phyloP scores from a whole-genome alignment of 2,329 filamentous ascomycete genomes.

The Botryotinia calthae region DNA sequence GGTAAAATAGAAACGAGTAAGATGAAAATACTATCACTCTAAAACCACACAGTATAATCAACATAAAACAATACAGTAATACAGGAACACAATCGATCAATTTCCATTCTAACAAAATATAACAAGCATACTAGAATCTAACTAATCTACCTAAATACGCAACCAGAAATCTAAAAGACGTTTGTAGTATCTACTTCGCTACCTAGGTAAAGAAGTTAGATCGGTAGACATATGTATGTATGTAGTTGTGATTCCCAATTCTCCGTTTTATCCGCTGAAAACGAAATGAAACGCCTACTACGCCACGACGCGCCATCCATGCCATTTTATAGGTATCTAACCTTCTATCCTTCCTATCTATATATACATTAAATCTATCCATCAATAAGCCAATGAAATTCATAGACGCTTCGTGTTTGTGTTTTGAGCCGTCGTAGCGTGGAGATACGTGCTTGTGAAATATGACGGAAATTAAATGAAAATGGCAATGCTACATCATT shows the following conservation, averaged over 20 bases:
- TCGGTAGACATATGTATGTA: background rate
- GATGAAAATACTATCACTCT: no score
- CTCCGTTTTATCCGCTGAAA: background rate
- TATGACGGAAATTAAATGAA: background rate
- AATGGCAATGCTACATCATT: background rate
- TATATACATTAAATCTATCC: background rate
- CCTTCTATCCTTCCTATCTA: background rate
- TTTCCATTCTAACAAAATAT: no score
- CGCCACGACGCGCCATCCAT: background rate
- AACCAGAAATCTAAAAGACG: background rate
- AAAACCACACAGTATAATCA: background rate
- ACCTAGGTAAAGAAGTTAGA: background rate
- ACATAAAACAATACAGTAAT: no score
- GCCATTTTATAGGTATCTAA: background rate
- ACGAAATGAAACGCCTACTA: background rate
- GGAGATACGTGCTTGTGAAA: background rate
- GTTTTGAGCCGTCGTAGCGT: background rate
- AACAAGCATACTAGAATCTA: background rate
- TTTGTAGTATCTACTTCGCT: background rate
- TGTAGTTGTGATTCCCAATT: background rate
- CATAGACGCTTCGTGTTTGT: background rate
- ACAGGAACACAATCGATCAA: no score
- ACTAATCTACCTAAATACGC: background rate
- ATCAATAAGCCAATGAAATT: background rate
- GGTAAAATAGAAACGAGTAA: rapidly evolving